Evolutionary conservation across 371 early-diverging fungal species (phyloP), one percentile per base, ranked within the genome.

Genomic region (Entomophthora muscae): DNA sequence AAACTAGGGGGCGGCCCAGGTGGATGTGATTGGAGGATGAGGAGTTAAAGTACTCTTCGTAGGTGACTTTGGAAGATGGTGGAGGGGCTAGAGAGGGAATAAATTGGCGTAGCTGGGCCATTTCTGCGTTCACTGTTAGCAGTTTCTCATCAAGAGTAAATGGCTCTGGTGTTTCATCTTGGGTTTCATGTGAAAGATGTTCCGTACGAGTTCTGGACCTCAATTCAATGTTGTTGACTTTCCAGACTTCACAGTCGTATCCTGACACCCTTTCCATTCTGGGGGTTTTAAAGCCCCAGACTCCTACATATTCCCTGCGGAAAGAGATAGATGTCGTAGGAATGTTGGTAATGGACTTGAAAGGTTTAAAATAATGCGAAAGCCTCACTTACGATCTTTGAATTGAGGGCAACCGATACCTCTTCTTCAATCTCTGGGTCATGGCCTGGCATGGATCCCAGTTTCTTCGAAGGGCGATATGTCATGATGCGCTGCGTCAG

Each of bases 201-300:
- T 72, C 72, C 1, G 70, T 66, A 56, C 72, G 51, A n/a, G 67
- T 66, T 21, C 70, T 66, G 1, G 68, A 68, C 33, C 68, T 24
- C 31, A 72, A 68, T 28, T 70, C 68, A 21, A 72, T 67, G 0
- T 70, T 70, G 12, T 72, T 70, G 70, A 70, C 69, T 57, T 72
- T 72, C 72, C 72, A 72, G 22, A 72, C 70, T 22, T 65, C 68
- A 57, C 72, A 72, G 26, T 70, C 67, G 33, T 63, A 72, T 17
- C 68, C 70, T 32, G 69, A 69, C 1, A 71, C 67, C 26, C 69
- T 71, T 56, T 71, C 71, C 10, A 66, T 63, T 33, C 69, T 69
- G 63, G 67, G 56, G 42, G 66, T 59, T 21, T 69, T 59, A 29
- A 69, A 71, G 2, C 69, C 69, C 71, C 71, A 71, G 26, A 71